Base-by-base conservation (phyloP, 768 basidiomycete genomes). In the Crucibulum laeve region DNA sequence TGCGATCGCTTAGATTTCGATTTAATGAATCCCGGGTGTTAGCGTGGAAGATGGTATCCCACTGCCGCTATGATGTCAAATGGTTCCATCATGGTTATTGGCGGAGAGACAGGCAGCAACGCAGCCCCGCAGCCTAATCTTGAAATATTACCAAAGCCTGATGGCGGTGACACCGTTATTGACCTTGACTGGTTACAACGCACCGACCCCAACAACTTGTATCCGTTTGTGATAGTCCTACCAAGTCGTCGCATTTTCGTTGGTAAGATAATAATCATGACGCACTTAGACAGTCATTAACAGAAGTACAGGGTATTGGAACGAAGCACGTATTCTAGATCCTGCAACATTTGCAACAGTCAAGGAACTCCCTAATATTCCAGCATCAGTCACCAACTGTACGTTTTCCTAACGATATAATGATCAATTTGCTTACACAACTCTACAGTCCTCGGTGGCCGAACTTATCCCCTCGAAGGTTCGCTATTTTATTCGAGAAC, bases 191-290 rank as follows among this genome's bases (percentile, higher is more conserved):
- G 78, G 67, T 65, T 90, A 24, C 57, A 67, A 25, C 72, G 85
- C 21, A 89, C 88, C 4, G 82, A 90, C 53, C 88, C 88, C 1
- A 80, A 86, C 54, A 89, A 89, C 52, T 59, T 91, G 38, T 91
- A 91, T 53, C 87, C 88, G 0, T 90, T 86, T 69, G 62, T 90
- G 25, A 60, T 82, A 42, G 71, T 88, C 5, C 72, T 91, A 13
- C 87, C 88, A 0, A 81, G 80, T 35, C 77, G 77, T 1, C 71
- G 73, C 25, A 63, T 91, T 52, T 89, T 90, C 56, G 71, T 85
- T 30, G 82, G 87, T 84, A 39, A 40, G 76, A 63, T 10, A 8
- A 17, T 7, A 25, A n/a, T 36, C 7, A 30, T 6, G 3, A 8
- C n/a, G 28, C n/a, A 8, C 8, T 8, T 8, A 30, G 28, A 8